Conservation (phyloP, 805 yeast genomes). For the Blastobotrys mokoenaii region DNA sequence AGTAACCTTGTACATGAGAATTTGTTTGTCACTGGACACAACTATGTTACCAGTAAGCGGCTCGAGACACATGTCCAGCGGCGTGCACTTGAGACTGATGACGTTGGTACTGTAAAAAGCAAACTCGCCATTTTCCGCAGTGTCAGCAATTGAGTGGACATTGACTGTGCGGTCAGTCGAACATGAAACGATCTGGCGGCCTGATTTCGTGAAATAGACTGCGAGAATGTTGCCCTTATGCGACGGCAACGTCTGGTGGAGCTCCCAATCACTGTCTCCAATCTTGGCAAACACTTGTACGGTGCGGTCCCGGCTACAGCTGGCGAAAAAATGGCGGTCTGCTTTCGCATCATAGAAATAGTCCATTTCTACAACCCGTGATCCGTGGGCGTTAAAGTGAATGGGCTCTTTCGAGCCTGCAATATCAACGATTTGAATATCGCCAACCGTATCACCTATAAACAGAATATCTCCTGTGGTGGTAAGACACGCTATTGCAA, state of each 20-base stretch:
- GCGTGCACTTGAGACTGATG: constrained; percentile 41
- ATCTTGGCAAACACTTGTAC: constrained; percentile 41
- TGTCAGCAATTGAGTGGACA: constrained; percentile 35
- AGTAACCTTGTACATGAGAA: constrained; percentile 34
- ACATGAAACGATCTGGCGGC: constrained; percentile 38
- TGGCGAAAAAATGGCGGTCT: constrained; percentile 10
- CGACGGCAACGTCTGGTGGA: constrained; percentile 50
- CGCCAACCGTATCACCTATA: constrained; percentile 9
- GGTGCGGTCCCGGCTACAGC: constrained; percentile 50
- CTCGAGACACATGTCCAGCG: constrained; percentile 15
- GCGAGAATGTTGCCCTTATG: constrained; percentile 48
- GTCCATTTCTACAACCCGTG: constrained; percentile 16
- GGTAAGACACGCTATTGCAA: constrained; percentile 1
- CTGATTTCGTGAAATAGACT: constrained; percentile 25
- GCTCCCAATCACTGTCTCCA: constrained; percentile 34
- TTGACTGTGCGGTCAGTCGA: constrained; percentile 58
- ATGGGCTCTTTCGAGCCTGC: background rate
- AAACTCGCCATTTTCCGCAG: constrained; percentile 17
- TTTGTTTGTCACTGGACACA: constrained; percentile 43
- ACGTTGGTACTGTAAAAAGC: constrained; percentile 36
- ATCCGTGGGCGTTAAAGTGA: constrained; percentile 16
- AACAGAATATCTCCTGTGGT: background rate
- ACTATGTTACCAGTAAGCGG: constrained; percentile 28
- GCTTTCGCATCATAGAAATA: constrained; percentile 2
- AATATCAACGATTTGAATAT: constrained; percentile 6